Percentiles rank a stretch among this genome's conserved stretches.
These are phyloP conservation scores for Spathaspora hagerdaliae DNA, from an alignment of 805 yeast genomes.

Conservation along the genomic window DNA sequence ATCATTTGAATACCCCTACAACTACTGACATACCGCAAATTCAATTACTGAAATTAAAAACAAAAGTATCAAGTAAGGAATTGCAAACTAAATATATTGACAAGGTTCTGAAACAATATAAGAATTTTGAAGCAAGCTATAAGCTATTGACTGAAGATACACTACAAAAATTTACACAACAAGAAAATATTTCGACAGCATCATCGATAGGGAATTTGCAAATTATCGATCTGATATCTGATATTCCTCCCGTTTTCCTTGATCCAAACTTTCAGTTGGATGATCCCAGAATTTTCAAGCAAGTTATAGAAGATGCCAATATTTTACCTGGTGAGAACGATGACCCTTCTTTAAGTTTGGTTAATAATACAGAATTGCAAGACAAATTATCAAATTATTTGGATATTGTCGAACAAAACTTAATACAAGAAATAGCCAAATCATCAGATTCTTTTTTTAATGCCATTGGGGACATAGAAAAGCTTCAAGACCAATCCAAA, in stretches of 20 bases:
- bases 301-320: constrained; percentile 58
- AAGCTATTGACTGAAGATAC: constrained; percentile 35
- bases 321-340: constrained; percentile 30
- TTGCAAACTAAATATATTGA: constrained; percentile 16
- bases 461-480: constrained; percentile 74
- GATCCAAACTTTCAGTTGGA: constrained; percentile 72
- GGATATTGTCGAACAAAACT: constrained; percentile 77
- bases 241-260: constrained; percentile 68
- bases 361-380: constrained; percentile 57
- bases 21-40: constrained; percentile 81
- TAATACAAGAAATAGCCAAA: constrained; percentile 77
- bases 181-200: constrained; percentile 10
- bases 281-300: constrained; percentile 78
- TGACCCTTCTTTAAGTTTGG: constrained; percentile 24
- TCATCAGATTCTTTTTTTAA: constrained; percentile 83
- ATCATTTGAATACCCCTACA: constrained; percentile 63
- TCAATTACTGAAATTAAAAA: constrained; percentile 39
- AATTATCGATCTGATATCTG: background rate
- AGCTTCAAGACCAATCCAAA: constrained; percentile 53
- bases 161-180: constrained; percentile 16
- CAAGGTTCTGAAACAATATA: constrained; percentile 22
- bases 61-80: constrained; percentile 19
- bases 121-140: constrained; percentile 35
- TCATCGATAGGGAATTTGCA: constrained; percentile 9
- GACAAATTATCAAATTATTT: constrained; percentile 78